Evolutionary conservation across 2,329 filamentous ascomycete genomes (phyloP), one percentile per base, ranked within the genome.

Genomic region (Xylariaceae sp.): DNA sequence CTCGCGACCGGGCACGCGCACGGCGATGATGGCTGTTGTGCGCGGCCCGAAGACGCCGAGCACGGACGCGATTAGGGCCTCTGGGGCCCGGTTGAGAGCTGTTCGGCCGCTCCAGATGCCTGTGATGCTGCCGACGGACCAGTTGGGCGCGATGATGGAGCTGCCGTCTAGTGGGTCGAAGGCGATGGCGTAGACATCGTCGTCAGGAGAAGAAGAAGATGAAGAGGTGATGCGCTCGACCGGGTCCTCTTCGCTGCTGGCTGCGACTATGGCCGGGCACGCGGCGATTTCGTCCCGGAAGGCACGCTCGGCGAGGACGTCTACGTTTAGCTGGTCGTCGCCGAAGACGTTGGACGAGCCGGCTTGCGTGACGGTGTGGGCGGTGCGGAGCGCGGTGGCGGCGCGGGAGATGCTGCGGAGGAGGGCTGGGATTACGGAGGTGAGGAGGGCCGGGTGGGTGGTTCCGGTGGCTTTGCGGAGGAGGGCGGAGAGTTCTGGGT

Each of bases 131-230:
- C 82, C 82, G 7, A 84, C 82, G 0, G 79, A 76, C 81, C 81
- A 84, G 67, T 84, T 84, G 1, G 82, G 76, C 0, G 75, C 79
- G 49, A 84, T 82, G 65, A 84, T 84, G 62, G 81, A 86, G 70
- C 80, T 84, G 9, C 84, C 84, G 64, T 87, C 84, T 0, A 87
- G 77, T 0, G 84, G 84, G 64, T 87, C 84, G 64, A 87, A 87
- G 0, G 82, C 83, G 7, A 86, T 71, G 0, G 83, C 80, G 71
- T 87, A 87, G 34, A 73, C 67, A 15, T 6, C 55, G 37, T 2
- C 55, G 4, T 51, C 42, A 1, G 35, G 30, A 10, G 17, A 23
- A 11, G 4, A 13, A 2, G 8, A 13, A 1, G 8, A 7, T 15
- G 59, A 18, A 1, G 57, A 30, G 2, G 23, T 0, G 49, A 15